These are phyloP conservation scores for Clathrus columnatus DNA, from an alignment of 768 basidiomycete genomes.

Conservation along the genomic window DNA sequence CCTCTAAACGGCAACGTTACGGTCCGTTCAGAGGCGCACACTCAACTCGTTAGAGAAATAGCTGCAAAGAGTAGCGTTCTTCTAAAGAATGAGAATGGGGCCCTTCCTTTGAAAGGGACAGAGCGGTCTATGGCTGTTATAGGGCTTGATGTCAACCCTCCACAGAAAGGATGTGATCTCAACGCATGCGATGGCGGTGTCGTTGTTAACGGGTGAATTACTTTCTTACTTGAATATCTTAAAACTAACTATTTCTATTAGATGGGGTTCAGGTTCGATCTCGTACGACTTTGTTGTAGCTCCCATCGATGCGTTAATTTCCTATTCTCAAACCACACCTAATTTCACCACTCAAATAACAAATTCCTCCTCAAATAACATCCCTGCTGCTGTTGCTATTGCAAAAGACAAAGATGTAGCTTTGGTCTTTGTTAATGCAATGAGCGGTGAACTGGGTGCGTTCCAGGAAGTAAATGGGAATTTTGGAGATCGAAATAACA, in stretches of 20 bases:
- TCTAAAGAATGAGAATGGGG: slow-evolving; percentile 25
- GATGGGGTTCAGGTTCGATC: slow-evolving; percentile 20
- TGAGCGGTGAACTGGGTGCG: slow-evolving; percentile 10
- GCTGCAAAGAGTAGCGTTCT: slow-evolving; percentile 29
- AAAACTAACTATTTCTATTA: not conserved
- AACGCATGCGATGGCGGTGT: slow-evolving; percentile 16
- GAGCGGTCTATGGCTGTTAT: slow-evolving; percentile 10
- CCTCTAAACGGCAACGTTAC: slow-evolving; percentile 14
- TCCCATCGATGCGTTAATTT: slow-evolving; percentile 16
- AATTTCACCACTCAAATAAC: not conserved
- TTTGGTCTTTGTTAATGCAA: slow-evolving; percentile 18
- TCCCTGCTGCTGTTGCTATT: slow-evolving; percentile 10
- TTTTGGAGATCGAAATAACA: slow-evolving; percentile 14
- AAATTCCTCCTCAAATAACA: slow-evolving; percentile 11
- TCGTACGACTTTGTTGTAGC: slow-evolving; percentile 15
- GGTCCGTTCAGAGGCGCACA: slow-evolving; percentile 23
- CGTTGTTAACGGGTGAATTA: slow-evolving; percentile 11
- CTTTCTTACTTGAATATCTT: not conserved
- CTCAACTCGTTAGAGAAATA: slow-evolving; percentile 25
- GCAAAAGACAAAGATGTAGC: slow-evolving; percentile 15
- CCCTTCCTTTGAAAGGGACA: slow-evolving; percentile 19
- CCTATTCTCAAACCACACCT: slow-evolving; percentile 5
- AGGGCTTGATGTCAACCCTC: slow-evolving; percentile 10
- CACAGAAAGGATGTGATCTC: slow-evolving; percentile 9
- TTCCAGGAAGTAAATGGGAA: slow-evolving; percentile 12